These are phyloP conservation scores for Crotalaria pallida DNA, from an alignment of 306 rosid species.

Conservation along the genomic window DNA sequence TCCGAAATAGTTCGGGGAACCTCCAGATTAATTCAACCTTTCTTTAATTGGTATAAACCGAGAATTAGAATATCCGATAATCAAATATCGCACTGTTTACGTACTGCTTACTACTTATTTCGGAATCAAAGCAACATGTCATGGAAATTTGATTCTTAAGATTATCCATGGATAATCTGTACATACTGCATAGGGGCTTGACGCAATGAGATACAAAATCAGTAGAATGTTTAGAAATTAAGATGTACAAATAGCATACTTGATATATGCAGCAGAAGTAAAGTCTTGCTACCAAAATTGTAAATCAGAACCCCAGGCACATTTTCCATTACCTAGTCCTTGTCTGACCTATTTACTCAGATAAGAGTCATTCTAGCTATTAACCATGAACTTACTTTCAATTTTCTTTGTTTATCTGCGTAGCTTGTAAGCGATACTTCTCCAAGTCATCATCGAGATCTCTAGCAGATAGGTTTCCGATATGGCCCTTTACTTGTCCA, in stretches of 20 bases:
- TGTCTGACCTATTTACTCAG: constrained; percentile 4
- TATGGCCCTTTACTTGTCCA: constrained; percentile 1
- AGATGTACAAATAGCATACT: constrained; percentile 5
- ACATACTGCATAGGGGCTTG: background rate
- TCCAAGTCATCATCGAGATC: constrained; percentile 72
- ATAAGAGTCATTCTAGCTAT: background rate
- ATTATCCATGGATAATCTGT: too few relatives aligned
- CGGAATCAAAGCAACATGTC: too few relatives aligned
- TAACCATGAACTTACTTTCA: constrained; percentile 1
- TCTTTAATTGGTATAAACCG: too few relatives aligned
- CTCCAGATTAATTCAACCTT: too few relatives aligned
- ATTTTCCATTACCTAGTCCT: background rate
- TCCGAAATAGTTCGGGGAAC: too few relatives aligned
- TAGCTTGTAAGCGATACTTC: constrained; percentile 38
- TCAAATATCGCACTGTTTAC: too few relatives aligned
- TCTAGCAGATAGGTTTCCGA: constrained; percentile 27
- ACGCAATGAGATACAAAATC: background rate
- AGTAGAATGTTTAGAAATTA: background rate
- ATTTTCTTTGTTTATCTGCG: background rate
- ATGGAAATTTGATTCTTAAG: too few relatives aligned
- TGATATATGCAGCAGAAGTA: background rate
- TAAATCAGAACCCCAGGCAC: background rate
- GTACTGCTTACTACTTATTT: too few relatives aligned
- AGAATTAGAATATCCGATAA: too few relatives aligned
- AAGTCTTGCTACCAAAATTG: background rate